Conservation (phyloP, 169 alveolate genomes). For the Plasmodium knowlesi region DNA sequence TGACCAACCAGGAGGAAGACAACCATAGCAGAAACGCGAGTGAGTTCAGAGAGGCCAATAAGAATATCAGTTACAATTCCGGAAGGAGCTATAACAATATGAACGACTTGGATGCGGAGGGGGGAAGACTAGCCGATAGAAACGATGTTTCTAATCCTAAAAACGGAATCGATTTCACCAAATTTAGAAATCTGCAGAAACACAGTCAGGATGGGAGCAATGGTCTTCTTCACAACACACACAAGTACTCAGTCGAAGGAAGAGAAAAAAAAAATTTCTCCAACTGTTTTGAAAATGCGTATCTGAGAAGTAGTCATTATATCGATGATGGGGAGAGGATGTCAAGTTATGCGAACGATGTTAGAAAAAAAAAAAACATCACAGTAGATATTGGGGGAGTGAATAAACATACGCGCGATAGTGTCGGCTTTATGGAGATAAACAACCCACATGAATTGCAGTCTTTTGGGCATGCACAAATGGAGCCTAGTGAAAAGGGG, state of each 20-base stretch:
- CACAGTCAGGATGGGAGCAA: not conserved
- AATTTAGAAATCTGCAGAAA: not conserved
- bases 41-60: not conserved
- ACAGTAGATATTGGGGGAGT: slow-evolving; percentile 8
- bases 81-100: not conserved
- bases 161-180: not conserved
- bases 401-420: not conserved
- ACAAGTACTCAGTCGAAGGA: not conserved
- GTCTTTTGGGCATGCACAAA: not conserved
- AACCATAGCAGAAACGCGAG: not conserved
- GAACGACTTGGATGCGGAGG: not conserved
- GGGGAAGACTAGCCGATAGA: not conserved
- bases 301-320: not conserved
- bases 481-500: not conserved
- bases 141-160: not conserved
- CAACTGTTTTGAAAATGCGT: not conserved
- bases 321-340: not conserved
- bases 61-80: not conserved
- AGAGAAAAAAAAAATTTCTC: not conserved
- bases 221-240: not conserved
- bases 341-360: not conserved
- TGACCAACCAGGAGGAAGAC: not conserved
- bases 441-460: not conserved
- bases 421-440: not conserved
- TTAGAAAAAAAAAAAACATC: not conserved